Evolutionary conservation across 768 basidiomycete genomes (phyloP).

Genomic region (Tulasnella sp.): DNA sequence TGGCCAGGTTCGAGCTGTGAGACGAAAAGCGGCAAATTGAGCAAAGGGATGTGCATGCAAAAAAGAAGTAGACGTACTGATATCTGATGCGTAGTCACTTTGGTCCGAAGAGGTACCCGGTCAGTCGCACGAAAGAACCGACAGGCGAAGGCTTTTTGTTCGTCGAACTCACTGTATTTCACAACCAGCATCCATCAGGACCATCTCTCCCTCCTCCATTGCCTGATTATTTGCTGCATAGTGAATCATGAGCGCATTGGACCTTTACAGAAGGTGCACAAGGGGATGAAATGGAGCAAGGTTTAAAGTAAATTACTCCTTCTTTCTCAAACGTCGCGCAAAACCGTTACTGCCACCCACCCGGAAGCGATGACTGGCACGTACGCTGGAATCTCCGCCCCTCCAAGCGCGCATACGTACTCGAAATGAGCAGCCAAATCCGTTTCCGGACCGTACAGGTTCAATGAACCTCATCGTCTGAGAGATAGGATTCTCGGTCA

Average conservation of each 20-base stretch:
- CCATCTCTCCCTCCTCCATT: constrained; percentile 62
- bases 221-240: constrained; percentile 89
- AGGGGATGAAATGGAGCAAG: background rate
- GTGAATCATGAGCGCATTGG: constrained; percentile 88
- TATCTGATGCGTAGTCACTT: constrained; percentile 91
- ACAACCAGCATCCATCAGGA: constrained; percentile 89
- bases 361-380: constrained; percentile 97
- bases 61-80: too few relatives aligned
- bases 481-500: too few relatives aligned
- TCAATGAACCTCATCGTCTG: constrained; percentile 80
- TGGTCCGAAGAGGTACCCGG: background rate
- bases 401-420: constrained; percentile 73
- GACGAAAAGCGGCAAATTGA: too few relatives aligned
- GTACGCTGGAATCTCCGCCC: constrained; percentile 87
- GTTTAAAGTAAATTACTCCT: background rate
- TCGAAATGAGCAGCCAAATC: constrained; percentile 80
- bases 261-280: constrained; percentile 44
- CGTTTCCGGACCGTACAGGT: constrained; percentile 54
- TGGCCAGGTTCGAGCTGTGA: constrained; percentile 88
- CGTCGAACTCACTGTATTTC: constrained; percentile 67
- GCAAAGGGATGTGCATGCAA: too few relatives aligned
- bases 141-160: background rate
- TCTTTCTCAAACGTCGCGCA: too few relatives aligned
- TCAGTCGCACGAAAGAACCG: constrained; percentile 11
- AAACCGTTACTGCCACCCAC: too few relatives aligned